Base-by-base conservation (phyloP, 1,139 yeast species). In the Zygoascus meyerae region DNA sequence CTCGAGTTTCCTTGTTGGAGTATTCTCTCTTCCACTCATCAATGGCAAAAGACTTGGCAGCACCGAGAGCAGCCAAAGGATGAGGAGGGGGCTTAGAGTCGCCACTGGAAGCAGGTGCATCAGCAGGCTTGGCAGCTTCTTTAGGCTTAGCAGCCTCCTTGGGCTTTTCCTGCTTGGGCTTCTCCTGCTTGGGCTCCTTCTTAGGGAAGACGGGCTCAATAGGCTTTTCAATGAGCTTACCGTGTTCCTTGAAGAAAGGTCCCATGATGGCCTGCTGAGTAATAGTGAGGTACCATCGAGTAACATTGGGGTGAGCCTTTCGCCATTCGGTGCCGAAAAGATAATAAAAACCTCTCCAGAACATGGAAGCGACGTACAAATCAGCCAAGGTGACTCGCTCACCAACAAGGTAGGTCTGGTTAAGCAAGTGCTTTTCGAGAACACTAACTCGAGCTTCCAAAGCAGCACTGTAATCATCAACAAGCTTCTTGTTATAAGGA, bases 1-100 rank as follows among this genome's bases (percentile, higher is more conserved):
- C 84, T 75, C 97, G 87, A 65, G 97, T 90, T 66, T 92, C 97
- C 73, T 89, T 94, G 80, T 92, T 92, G 58, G 97, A 90, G 83
- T 92, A 94, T 58, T 72, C 72, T 76, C 97, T 85, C 84, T 92
- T 92, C 95, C 97, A 90, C 71, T 87, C 95, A 66, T 92, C 97
- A 58, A 92, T 65, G 54, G 80, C 73, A 63, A 84, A 75, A 16
- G 44, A 41, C 56, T 69, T 68, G 66, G 84, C 62, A 34, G 92
- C 69, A 62, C 95, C 95, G 55, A 90, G 79, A 50, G 77, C 74
- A 68, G 81, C 95, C 69, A 90, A 81, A 65, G 97, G 97, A 74
- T 92, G 98, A 72, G 84, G 85, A 60, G 89, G 79, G 76, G 86
- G 87, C 62, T 63, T 59, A 59, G 73, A 79, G 47, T 66, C 73